Conservation (phyloP, 2,329 filamentous ascomycete genomes). For the Trichoderma harzianum region DNA sequence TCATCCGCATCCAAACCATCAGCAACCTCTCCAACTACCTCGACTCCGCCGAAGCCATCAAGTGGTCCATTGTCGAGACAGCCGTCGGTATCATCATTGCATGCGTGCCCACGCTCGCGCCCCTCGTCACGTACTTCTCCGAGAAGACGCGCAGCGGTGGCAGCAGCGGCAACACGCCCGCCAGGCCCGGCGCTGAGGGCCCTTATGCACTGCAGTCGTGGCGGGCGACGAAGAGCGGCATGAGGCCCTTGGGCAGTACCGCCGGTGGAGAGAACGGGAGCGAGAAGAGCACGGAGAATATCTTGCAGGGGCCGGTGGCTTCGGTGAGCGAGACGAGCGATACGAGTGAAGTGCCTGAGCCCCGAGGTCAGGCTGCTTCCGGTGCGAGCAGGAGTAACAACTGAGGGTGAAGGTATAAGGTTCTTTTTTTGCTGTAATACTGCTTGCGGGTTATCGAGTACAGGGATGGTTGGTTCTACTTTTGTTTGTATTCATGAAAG, state of each 20-base stretch:
- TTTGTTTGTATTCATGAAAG: neutral
- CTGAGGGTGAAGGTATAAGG: neutral
- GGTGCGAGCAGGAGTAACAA: neutral
- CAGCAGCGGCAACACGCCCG: constrained; percentile 14
- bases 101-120: constrained; percentile 42
- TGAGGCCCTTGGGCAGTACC: constrained; percentile 22
- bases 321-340: neutral
- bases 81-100: constrained; percentile 43
- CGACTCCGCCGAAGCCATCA: constrained; percentile 41
- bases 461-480: neutral
- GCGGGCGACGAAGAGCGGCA: constrained; percentile 22
- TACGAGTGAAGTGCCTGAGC: neutral
- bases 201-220: constrained; percentile 30
- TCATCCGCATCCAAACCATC: constrained; percentile 50
- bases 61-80: constrained; percentile 46
- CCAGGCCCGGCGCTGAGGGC: neutral
- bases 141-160: constrained; percentile 27
- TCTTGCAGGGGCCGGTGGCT: neutral
- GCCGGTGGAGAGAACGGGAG: neutral
- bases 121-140: constrained; percentile 37
- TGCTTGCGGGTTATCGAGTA: neutral
- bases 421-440: neutral
- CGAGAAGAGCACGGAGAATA: constrained; percentile 18
- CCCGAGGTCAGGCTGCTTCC: neutral
- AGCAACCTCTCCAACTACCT: constrained; percentile 41